These are phyloP conservation scores for Dipsacomyces acuminosporus DNA, from an alignment of 371 early-diverging fungal species.

Conservation along the genomic window DNA sequence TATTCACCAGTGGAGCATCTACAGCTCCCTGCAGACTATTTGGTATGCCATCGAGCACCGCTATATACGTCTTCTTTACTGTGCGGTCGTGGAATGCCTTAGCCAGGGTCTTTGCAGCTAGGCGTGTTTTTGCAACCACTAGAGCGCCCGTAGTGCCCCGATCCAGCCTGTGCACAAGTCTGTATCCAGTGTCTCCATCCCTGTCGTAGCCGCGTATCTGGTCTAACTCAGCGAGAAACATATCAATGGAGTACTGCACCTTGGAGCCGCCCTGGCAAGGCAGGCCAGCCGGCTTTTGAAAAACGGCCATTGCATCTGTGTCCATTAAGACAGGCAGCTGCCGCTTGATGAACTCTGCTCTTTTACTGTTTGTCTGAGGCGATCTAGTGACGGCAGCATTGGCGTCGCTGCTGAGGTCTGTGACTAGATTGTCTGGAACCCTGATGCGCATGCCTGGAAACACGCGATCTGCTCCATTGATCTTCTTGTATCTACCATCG, in stretches of 20 bases:
- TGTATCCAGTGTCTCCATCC: constrained; percentile 33
- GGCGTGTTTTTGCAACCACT: constrained; percentile 50
- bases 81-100: constrained; percentile 36
- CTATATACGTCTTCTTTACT: constrained; percentile 35
- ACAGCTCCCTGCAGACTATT: constrained; percentile 2
- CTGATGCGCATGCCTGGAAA: constrained; percentile 20
- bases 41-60: constrained; percentile 28
- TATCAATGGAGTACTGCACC: constrained; percentile 7
- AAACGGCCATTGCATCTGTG: constrained; percentile 28
- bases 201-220: too few relatives aligned
- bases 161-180: constrained; percentile 58
- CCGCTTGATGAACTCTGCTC: not conserved
- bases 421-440: not conserved
- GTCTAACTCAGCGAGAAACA: constrained; percentile 7
- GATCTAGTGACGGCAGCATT: not conserved
- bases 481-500: not conserved
- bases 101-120: constrained; percentile 44
- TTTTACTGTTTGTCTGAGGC: not conserved
- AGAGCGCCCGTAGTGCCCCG: constrained; percentile 54
- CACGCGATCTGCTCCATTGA: constrained; percentile 21
- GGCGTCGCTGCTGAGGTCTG: not conserved
- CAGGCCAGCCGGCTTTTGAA: constrained; percentile 52
- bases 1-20: constrained; percentile 10
- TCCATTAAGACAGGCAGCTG: constrained; percentile 24
- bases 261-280: constrained; percentile 50